Evolutionary conservation across 1,284 basidiomycete genomes (phyloP).

Genomic region (Fistulinella cinereoalba): DNA sequence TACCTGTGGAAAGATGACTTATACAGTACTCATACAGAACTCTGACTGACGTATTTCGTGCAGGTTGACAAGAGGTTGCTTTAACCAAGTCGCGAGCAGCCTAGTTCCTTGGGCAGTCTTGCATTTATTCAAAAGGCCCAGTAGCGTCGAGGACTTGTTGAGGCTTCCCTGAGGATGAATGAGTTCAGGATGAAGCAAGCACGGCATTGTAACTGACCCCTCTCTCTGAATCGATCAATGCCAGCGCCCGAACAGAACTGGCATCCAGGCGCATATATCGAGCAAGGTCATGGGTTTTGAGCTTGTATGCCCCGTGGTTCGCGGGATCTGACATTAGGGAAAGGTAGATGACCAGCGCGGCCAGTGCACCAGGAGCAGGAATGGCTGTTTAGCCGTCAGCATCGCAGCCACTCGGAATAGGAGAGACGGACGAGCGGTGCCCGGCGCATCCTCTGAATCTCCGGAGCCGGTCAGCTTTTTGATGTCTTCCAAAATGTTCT

Average conservation of each 20-base stretch:
- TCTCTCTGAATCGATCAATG: conserved; percentile 75
- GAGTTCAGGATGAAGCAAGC: conserved; percentile 25
- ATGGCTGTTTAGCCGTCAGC: conserved; percentile 27
- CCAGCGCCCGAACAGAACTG: conserved; percentile 89
- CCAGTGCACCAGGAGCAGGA: conserved; percentile 53
- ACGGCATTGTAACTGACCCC: conserved; percentile 37
- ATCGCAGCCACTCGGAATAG: not conserved
- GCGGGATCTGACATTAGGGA: conserved; percentile 78
- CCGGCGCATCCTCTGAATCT: conserved; percentile 20
- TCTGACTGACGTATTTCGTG: conserved; percentile 82
- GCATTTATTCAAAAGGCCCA: conserved; percentile 91
- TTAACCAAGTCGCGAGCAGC: conserved; percentile 90
- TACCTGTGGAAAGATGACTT: conserved; percentile 45
- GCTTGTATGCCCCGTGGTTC: conserved; percentile 80
- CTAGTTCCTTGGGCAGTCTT: conserved; percentile 96
- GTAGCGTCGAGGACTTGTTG: conserved; percentile 82
- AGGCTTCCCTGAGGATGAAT: conserved; percentile 40
- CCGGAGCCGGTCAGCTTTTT: conserved; percentile 55
- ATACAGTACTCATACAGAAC: not conserved
- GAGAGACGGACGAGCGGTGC: conserved; percentile 9
- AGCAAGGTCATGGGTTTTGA: conserved; percentile 87
- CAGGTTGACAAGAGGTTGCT: conserved; percentile 92
- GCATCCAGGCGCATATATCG: conserved; percentile 97
- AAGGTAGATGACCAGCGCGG: conserved; percentile 84
- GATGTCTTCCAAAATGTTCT: conserved; percentile 84